These are phyloP conservation scores for Mychonastes homosphaera DNA, from an alignment of 139 green algal species.

Conservation along the genomic window DNA sequence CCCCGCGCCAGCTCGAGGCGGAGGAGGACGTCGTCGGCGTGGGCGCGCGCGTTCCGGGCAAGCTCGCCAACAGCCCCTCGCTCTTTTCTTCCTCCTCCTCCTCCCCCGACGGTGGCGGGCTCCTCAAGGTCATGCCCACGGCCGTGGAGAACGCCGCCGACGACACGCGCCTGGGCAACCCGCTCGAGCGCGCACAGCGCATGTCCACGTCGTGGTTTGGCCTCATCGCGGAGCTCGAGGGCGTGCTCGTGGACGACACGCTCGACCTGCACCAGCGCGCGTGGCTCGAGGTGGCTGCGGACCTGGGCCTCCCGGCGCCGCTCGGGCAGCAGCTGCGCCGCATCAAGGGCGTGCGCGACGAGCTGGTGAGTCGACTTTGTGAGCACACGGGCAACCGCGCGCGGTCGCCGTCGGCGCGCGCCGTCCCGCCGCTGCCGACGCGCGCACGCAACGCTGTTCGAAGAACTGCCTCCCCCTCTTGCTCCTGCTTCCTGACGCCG, in stretches of 20 bases:
- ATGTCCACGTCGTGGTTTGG: conserved; percentile 81
- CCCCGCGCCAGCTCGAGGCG: too few relatives aligned
- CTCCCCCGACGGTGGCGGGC: too few relatives aligned
- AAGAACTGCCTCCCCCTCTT: too few relatives aligned
- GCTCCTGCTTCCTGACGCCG: too few relatives aligned
- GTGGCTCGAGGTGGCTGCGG: conserved; percentile 69
- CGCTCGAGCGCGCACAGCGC: too few relatives aligned
- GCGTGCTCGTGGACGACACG: conserved; percentile 56
- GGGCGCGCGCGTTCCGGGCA: too few relatives aligned
- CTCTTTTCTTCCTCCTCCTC: too few relatives aligned
- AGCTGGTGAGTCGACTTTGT: conserved; percentile 50
- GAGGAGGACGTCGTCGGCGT: too few relatives aligned
- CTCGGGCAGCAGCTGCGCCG: conserved; percentile 49
- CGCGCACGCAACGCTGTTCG: too few relatives aligned
- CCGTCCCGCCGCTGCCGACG: not conserved
- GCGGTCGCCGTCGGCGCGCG: not conserved
- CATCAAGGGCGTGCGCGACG: conserved; percentile 75
- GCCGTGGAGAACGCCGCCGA: conserved; percentile 39
- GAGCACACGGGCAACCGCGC: not conserved
- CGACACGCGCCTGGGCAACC: conserved; percentile 49
- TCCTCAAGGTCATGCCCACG: too few relatives aligned
- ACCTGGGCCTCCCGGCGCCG: conserved; percentile 66
- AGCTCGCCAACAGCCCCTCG: too few relatives aligned
- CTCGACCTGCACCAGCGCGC: conserved; percentile 35
- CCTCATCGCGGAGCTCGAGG: conserved; percentile 80